Evolutionary conservation across 257 asterid species (phyloP).

Genomic region (Scutellaria minor): DNA sequence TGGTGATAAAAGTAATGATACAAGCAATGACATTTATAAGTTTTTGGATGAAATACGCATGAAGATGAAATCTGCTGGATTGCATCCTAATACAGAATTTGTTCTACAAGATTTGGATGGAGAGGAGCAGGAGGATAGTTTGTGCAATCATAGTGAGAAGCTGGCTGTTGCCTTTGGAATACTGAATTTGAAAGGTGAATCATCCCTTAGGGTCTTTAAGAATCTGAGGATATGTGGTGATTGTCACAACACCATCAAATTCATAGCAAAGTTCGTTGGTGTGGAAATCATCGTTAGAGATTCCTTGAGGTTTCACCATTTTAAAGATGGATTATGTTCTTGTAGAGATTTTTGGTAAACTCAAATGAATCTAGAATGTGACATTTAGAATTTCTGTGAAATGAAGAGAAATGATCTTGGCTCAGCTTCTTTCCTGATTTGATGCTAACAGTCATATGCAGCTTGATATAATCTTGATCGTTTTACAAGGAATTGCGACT

Average conservation of each 20-base stretch:
- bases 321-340: slow-evolving; percentile 52
- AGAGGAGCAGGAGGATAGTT: slow-evolving; percentile 68
- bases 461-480: too few species aligned
- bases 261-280: slow-evolving; percentile 42
- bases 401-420: background rate
- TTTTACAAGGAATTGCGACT: too few species aligned
- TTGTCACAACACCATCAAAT: slow-evolving; percentile 63
- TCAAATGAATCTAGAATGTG: slow-evolving; percentile 1
- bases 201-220: slow-evolving; percentile 64
- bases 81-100: slow-evolving; percentile 56
- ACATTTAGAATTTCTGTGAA: background rate
- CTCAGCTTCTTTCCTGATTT: background rate
- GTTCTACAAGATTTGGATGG: slow-evolving; percentile 72
- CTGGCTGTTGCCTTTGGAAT: slow-evolving; percentile 78
- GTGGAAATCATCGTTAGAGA: slow-evolving; percentile 51
- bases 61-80: slow-evolving; percentile 65
- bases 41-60: slow-evolving; percentile 58
- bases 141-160: slow-evolving; percentile 80
- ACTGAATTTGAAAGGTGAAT: slow-evolving; percentile 62
- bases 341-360: slow-evolving; percentile 58
- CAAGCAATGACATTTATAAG: slow-evolving; percentile 42
- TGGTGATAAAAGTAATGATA: slow-evolving; percentile 54
- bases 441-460: too few species aligned
- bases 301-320: slow-evolving; percentile 63
- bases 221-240: slow-evolving; percentile 61